Percentiles rank a stretch among this genome's conserved stretches.
Conservation (phyloP, 2,329 filamentous ascomycete species). For the Aspergillus tubingensis region DNA sequence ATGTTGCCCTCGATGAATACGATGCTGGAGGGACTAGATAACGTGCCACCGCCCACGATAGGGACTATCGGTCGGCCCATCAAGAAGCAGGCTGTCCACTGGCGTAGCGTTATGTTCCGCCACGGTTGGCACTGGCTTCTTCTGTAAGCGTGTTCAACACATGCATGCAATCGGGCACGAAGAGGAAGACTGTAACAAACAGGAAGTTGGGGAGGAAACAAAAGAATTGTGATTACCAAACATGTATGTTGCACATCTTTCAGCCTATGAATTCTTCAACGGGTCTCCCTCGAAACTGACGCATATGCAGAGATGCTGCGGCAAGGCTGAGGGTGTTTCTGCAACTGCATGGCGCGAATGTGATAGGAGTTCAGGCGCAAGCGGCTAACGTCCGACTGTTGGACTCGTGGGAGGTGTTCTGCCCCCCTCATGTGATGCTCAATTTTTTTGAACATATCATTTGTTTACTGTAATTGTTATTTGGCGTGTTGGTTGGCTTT, state of each 20-base stretch:
- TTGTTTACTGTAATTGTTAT: too few relatives aligned
- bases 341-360: neutral
- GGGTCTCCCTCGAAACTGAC: neutral
- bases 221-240: too few relatives aligned
- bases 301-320: neutral
- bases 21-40: neutral
- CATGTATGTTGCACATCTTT: neutral
- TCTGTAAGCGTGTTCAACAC: constrained; percentile 59
- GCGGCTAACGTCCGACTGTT: neutral
- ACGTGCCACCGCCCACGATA: constrained; percentile 1
- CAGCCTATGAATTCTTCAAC: neutral
- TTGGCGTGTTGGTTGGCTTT: too few relatives aligned
- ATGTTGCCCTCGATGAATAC: neutral
- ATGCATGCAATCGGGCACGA: neutral
- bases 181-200: too few relatives aligned
- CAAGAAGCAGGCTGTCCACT: constrained; percentile 71
- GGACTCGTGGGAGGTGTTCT: neutral
- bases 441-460: too few relatives aligned
- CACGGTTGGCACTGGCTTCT: constrained; percentile 90
- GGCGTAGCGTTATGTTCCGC: constrained; percentile 88
- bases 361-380: neutral
- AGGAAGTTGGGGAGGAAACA: too few relatives aligned
- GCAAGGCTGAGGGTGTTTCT: neutral
- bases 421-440: neutral
- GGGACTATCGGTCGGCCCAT: constrained; percentile 19